Evolutionary conservation across 768 basidiomycete species (phyloP).

Genomic region (Tylopilus balloui): DNA sequence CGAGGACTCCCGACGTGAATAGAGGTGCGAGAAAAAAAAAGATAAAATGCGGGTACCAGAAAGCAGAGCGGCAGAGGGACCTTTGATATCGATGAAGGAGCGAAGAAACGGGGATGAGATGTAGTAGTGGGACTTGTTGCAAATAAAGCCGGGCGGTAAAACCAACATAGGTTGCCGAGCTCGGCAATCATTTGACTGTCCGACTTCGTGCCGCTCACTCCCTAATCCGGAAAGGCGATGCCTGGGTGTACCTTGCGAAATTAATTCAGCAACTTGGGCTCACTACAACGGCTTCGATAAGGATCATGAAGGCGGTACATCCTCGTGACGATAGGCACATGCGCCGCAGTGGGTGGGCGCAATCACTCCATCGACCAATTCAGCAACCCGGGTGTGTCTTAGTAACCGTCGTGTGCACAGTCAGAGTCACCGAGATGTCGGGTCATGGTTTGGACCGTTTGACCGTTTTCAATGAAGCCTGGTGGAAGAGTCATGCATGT

Average conservation of each 20-base stretch:
- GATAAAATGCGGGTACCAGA: slow-evolving; percentile 2
- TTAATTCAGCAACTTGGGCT: slow-evolving; percentile 20
- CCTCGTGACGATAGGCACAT: slow-evolving; percentile 21
- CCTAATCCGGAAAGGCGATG: slow-evolving; percentile 26
- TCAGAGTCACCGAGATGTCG: background rate
- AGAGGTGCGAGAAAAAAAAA: slow-evolving; percentile 2
- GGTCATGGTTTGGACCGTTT: too few species aligned
- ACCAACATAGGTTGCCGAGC: slow-evolving; percentile 35
- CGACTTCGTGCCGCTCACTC: slow-evolving; percentile 34
- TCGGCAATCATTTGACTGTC: slow-evolving; percentile 35
- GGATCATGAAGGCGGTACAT: slow-evolving; percentile 16
- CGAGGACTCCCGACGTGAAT: background rate
- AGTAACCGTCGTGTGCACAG: slow-evolving; percentile 4
- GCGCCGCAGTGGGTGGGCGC: slow-evolving; percentile 19
- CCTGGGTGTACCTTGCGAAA: slow-evolving; percentile 17
- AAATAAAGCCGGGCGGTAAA: slow-evolving; percentile 39
- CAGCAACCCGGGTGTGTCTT: background rate
- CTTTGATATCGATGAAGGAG: slow-evolving; percentile 29
- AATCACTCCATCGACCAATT: slow-evolving; percentile 16
- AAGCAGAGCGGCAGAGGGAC: slow-evolving; percentile 13
- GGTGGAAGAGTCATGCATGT: background rate
- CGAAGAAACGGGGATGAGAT: slow-evolving; percentile 29
- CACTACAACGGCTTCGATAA: slow-evolving; percentile 18
- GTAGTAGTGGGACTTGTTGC: slow-evolving; percentile 36
- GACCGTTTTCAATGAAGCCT: too few species aligned